Evolutionary conservation across 352 stramenopile genomes (phyloP).

Genomic region (Aphanomyces euteiches): DNA sequence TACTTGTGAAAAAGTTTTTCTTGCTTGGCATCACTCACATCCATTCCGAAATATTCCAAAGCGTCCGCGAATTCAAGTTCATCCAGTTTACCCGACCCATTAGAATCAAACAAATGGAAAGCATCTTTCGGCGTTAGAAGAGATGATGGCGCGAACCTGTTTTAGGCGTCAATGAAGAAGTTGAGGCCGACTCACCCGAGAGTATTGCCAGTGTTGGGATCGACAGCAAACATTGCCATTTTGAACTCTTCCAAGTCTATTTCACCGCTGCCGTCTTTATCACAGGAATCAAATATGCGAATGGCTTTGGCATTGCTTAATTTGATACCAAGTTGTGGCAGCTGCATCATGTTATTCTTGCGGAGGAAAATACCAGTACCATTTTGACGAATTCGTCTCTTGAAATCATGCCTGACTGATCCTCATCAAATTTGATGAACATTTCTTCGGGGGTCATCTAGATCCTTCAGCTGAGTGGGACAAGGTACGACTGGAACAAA

Average conservation of each 20-base stretch:
- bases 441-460: constrained; percentile 80
- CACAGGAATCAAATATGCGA: constrained; percentile 88
- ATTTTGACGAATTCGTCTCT: constrained; percentile 87
- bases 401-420: constrained; percentile 87
- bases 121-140: constrained; percentile 82
- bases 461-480: neutral
- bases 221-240: constrained; percentile 88
- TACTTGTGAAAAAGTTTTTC: constrained; percentile 91
- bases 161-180: neutral
- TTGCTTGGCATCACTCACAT: constrained; percentile 85
- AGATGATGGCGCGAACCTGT: constrained; percentile 77
- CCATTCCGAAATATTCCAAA: constrained; percentile 90
- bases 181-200: constrained; percentile 33
- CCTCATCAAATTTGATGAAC: constrained; percentile 90
- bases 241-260: constrained; percentile 94
- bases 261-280: constrained; percentile 84
- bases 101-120: constrained; percentile 90
- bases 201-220: constrained; percentile 78
- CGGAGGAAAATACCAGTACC: constrained; percentile 38
- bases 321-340: constrained; percentile 82
- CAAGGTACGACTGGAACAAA: constrained; percentile 23
- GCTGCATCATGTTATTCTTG: constrained; percentile 40
- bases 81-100: constrained; percentile 86
- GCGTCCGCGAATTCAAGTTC: constrained; percentile 92
- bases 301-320: constrained; percentile 87